phyloP scores from a whole-genome alignment of 2,329 filamentous ascomycete genomes.

The Aspergillus udagawae region DNA sequence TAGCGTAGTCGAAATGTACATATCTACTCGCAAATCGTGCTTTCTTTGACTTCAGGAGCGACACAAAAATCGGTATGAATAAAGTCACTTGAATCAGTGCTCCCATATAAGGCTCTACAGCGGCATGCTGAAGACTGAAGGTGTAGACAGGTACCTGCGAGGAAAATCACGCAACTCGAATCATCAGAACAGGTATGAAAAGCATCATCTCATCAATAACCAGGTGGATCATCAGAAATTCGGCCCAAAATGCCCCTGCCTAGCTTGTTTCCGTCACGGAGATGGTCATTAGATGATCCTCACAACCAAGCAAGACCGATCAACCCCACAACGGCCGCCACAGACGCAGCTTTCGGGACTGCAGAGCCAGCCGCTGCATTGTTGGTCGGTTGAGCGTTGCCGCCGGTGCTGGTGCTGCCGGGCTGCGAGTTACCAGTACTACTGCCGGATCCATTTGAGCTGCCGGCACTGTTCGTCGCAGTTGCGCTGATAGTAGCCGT shows the following conservation, averaged over 20 bases:
- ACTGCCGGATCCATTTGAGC: background rate
- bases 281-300: background rate
- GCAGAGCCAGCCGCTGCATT: conserved; percentile 12
- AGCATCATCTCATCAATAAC: background rate
- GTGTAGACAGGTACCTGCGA: background rate
- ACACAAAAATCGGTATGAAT: background rate
- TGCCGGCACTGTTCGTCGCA: background rate
- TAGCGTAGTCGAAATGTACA: background rate
- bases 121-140: background rate
- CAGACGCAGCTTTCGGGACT: conserved; percentile 12
- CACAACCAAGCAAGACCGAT: conserved; percentile 24
- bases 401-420: background rate
- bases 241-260: background rate
- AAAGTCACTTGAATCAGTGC: background rate
- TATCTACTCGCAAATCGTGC: background rate
- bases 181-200: background rate
- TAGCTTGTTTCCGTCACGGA: background rate
- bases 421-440: background rate
- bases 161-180: background rate
- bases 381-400: conserved; percentile 8
- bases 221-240: background rate
- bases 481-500: background rate
- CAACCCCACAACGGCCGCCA: conserved; percentile 21
- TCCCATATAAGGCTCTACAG: background rate
- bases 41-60: background rate